Percentiles rank a stretch among this genome's conserved stretches.
Conservation (phyloP, 441 rosid genomes). For the Manihot esculenta region DNA sequence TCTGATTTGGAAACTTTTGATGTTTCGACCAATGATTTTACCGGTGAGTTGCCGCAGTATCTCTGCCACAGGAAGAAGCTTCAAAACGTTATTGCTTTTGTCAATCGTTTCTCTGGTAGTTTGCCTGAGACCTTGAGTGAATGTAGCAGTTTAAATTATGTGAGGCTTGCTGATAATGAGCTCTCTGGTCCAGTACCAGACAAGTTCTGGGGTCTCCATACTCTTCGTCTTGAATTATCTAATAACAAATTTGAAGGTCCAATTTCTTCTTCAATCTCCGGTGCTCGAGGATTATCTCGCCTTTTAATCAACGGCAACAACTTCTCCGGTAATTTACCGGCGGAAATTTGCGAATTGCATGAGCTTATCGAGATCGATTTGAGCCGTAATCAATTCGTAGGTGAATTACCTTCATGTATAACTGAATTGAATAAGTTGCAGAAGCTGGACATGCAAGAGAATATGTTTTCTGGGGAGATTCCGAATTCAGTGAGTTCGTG, state of each 20-base stretch:
- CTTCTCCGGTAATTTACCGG: conserved; percentile 56
- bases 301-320: conserved; percentile 46
- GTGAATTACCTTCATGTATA: conserved; percentile 48
- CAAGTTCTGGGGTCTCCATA: conserved; percentile 54
- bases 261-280: conserved; percentile 42
- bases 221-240: conserved; percentile 38
- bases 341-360: conserved; percentile 37
- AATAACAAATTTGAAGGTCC: conserved; percentile 51
- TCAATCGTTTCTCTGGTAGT: conserved; percentile 49
- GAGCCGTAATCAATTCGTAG: conserved; percentile 45
- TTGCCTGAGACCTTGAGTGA: conserved; percentile 51
- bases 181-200: conserved; percentile 51
- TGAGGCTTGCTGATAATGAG: conserved; percentile 47
- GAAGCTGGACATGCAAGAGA: conserved; percentile 49
- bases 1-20: conserved; percentile 48
- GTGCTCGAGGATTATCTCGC: conserved; percentile 21
- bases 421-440: conserved; percentile 44
- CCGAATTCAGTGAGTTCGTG: conserved; percentile 49
- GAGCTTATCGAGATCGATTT: conserved; percentile 33
- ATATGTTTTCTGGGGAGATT: conserved; percentile 50
- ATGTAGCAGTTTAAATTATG: conserved; percentile 45
- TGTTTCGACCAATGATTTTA: conserved; percentile 51
- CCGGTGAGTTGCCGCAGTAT: conserved; percentile 53
- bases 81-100: conserved; percentile 33
- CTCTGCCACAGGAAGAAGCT: conserved; percentile 51